Evolutionary conservation across 2,329 filamentous ascomycete species (phyloP).

Genomic region (Fusarium pseudoanthophilum): DNA sequence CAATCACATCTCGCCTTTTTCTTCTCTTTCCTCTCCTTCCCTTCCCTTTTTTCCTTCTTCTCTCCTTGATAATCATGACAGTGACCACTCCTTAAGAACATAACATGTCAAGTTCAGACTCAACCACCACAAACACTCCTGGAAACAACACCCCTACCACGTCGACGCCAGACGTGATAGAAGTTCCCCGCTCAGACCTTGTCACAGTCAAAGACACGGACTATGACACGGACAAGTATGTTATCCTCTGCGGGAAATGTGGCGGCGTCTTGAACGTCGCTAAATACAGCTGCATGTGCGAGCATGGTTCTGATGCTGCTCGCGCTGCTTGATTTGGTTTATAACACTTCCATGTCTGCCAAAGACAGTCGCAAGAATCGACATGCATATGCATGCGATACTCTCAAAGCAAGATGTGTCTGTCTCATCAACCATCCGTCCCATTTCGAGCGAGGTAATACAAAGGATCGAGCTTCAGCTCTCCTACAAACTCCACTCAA

Average conservation of each 20-base stretch:
- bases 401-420: background rate
- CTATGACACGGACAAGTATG: slow-evolving; percentile 11
- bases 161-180: slow-evolving; percentile 19
- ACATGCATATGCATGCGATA: too few relatives aligned
- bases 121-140: background rate
- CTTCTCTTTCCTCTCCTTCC: background rate
- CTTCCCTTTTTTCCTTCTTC: background rate
- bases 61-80: background rate
- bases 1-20: background rate
- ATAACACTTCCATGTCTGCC: background rate
- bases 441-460: background rate
- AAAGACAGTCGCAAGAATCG: too few relatives aligned
- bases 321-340: slow-evolving; percentile 18
- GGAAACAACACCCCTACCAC: background rate
- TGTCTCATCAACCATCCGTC: background rate
- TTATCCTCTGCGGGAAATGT: slow-evolving; percentile 27
- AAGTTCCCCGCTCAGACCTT: slow-evolving; percentile 20
- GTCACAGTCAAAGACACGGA: slow-evolving; percentile 10
- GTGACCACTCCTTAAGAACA: background rate
- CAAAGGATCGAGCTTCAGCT: background rate
- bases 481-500: background rate
- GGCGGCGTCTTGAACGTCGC: slow-evolving; percentile 14
- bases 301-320: slow-evolving; percentile 18
- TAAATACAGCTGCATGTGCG: slow-evolving; percentile 21
- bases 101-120: slow-evolving; percentile 16